Percentiles rank a stretch among this genome's conserved stretches.
Conservation (phyloP, 768 basidiomycete species). For the Russula virescens region DNA sequence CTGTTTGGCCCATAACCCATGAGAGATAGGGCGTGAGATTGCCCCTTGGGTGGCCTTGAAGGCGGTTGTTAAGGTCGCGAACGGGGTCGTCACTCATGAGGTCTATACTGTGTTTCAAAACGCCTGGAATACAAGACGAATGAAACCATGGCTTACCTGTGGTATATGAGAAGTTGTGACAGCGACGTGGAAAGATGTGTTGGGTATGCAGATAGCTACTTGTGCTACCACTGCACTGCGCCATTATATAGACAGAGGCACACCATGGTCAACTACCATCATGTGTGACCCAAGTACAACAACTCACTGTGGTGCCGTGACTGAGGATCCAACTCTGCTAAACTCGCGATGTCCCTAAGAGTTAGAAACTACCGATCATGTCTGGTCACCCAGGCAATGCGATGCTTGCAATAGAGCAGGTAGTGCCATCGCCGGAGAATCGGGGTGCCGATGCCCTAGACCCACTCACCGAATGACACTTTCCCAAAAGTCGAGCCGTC, state of each 20-base stretch:
- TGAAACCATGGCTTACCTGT: neutral
- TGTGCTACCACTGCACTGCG: neutral
- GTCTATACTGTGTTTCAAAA: neutral
- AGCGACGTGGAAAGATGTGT: neutral
- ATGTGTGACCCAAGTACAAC: conserved; percentile 9
- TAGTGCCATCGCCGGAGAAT: neutral
- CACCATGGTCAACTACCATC: neutral
- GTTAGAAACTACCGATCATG: neutral
- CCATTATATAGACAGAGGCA: conserved; percentile 6
- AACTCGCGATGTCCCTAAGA: neutral
- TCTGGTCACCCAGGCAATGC: neutral
- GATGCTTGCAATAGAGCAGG: neutral
- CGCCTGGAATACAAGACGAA: neutral
- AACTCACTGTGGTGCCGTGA: neutral
- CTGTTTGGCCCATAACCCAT: neutral
- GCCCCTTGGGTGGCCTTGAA: conserved; percentile 3
- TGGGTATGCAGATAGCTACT: neutral
- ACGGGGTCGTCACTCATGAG: conserved; percentile 3
- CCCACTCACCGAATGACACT: neutral
- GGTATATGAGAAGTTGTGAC: neutral
- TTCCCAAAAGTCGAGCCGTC: neutral
- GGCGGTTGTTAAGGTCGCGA: conserved; percentile 11
- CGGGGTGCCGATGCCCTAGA: neutral
- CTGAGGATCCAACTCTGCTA: neutral
- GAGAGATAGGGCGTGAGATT: neutral